phyloP scores from a whole-genome alignment of 192 early-diverging fungal genomes.

The Thoreauomyces humboldtii region DNA sequence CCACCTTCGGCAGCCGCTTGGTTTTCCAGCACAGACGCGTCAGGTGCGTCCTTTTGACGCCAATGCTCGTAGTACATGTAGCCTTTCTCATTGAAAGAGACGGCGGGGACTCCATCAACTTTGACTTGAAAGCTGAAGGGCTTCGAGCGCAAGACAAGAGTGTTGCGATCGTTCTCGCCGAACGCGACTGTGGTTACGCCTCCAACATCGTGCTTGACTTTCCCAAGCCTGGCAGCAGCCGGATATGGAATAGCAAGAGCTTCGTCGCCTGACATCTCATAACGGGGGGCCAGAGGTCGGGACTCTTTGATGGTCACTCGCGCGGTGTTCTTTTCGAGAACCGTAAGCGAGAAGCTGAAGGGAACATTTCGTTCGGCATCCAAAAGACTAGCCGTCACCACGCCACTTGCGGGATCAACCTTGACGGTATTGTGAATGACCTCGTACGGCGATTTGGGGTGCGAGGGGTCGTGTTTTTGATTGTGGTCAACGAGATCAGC shows the following conservation, averaged over 20 bases:
- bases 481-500: slow-evolving; percentile 61
- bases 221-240: slow-evolving; percentile 40
- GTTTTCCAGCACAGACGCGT: slow-evolving; percentile 15
- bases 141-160: slow-evolving; percentile 47
- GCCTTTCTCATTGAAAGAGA: slow-evolving; percentile 80
- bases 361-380: slow-evolving; percentile 41
- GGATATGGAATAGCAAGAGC: slow-evolving; percentile 5
- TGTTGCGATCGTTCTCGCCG: slow-evolving; percentile 37
- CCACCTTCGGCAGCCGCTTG: slow-evolving; percentile 21
- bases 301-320: slow-evolving; percentile 49
- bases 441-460: slow-evolving; percentile 54
- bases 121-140: slow-evolving; percentile 65
- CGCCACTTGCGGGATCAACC: slow-evolving; percentile 43
- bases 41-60: slow-evolving; percentile 37
- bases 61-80: slow-evolving; percentile 84
- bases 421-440: slow-evolving; percentile 59
- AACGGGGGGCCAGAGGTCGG: slow-evolving; percentile 65
- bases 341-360: slow-evolving; percentile 15
- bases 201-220: slow-evolving; percentile 36
- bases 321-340: slow-evolving; percentile 23
- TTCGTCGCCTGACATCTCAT: slow-evolving; percentile 58
- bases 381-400: slow-evolving; percentile 56
- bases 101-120: slow-evolving; percentile 51
- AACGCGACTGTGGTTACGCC: slow-evolving; percentile 35
- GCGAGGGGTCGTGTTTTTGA: neutral